Base-by-base conservation (phyloP, 371 early-diverging fungal genomes). In the Edhazardia aedis region DNA sequence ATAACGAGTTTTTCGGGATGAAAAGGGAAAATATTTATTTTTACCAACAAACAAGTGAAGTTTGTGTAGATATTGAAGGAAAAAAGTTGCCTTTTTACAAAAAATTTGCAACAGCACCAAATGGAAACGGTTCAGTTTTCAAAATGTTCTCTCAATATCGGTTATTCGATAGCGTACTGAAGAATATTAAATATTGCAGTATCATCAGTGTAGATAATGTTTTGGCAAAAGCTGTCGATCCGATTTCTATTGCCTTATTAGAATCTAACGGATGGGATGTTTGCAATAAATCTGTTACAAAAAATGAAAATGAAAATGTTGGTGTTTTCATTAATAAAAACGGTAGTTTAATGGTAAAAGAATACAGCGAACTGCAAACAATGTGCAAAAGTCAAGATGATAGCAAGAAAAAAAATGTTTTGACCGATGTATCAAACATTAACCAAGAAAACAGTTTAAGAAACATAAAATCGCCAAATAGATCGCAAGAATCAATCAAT, bases 131-230 rank as follows among this genome's bases (percentile, higher is more conserved):
- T 16, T 61, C 58, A 12, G 42, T 71, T 2, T 71, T 65, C 47
- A 45, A 62, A 30, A 18, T 56, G 4, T 33, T 33, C 14, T 33
- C 33, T 33, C 6, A 7, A 7, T 33, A 7, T 7, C 6, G 33
- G 14, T n/a, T n/a, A n/a, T 33, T 7, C 1, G 26, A 40, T 19
- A 42, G 26, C 0, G 18, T 40, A 23, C 14, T 52, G 33, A 33
- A 24, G 9, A 21, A 48, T 9, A 44, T 62, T 42, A 29, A 58
- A 11, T 49, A 26, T 24, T 39, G 68, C n/a, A 71, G 68, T 47
- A 59, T 71, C 11, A 53, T 68, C 1, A 61, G 62, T 7, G 61
- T 71, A 21, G 71, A 71, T 44, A 71, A 71, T 57, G 62, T 68
- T 1, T 56, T 71, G 28, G 67, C 65, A 7, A 55, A 59, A 27